phyloP scores from a whole-genome alignment of 352 stramenopile species.

The Plasmopara viticola region DNA sequence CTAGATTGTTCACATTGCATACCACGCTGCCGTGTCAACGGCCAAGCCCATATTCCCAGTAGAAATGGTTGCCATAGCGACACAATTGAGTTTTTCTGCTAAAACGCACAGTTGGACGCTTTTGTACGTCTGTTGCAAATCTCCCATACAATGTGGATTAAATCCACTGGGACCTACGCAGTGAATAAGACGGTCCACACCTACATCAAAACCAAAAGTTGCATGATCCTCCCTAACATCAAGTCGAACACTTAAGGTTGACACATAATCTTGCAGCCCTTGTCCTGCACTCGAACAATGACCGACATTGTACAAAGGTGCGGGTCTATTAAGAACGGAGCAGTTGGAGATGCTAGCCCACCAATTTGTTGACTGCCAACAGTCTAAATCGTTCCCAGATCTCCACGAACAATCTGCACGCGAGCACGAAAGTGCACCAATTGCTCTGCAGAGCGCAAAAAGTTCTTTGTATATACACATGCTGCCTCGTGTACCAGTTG shows the following conservation, averaged over 20 bases:
- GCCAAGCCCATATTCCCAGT: slow-evolving; percentile 53
- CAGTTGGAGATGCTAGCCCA: slow-evolving; percentile 33
- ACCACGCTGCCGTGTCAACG: slow-evolving; percentile 24
- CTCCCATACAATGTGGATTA: slow-evolving; percentile 17
- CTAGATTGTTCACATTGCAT: slow-evolving; percentile 45
- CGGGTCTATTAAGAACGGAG: slow-evolving; percentile 13
- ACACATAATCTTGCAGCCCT: slow-evolving; percentile 19
- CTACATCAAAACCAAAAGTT: slow-evolving; percentile 44
- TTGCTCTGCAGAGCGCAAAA: slow-evolving; percentile 28
- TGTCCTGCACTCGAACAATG: slow-evolving; percentile 28
- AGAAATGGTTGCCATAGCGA: slow-evolving; percentile 60
- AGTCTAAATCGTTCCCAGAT: slow-evolving; percentile 33
- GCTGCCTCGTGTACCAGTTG: too few relatives aligned
- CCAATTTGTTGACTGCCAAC: slow-evolving; percentile 24
- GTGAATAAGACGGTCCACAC: slow-evolving; percentile 53
- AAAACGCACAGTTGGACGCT: slow-evolving; percentile 32
- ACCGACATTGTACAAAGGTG: slow-evolving; percentile 16
- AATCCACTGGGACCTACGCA: slow-evolving; percentile 41
- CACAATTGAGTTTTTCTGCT: slow-evolving; percentile 37
- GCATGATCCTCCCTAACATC: slow-evolving; percentile 27
- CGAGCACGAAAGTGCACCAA: slow-evolving; percentile 30
- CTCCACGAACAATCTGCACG: slow-evolving; percentile 32
- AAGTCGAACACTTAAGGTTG: slow-evolving; percentile 5
- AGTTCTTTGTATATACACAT: slow-evolving; percentile 26
- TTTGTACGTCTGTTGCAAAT: slow-evolving; percentile 27